Evolutionary conservation across 371 early-diverging fungal genomes (phyloP), one percentile per base, ranked within the genome.

Genomic region (Dinochytrium kinnereticum): DNA sequence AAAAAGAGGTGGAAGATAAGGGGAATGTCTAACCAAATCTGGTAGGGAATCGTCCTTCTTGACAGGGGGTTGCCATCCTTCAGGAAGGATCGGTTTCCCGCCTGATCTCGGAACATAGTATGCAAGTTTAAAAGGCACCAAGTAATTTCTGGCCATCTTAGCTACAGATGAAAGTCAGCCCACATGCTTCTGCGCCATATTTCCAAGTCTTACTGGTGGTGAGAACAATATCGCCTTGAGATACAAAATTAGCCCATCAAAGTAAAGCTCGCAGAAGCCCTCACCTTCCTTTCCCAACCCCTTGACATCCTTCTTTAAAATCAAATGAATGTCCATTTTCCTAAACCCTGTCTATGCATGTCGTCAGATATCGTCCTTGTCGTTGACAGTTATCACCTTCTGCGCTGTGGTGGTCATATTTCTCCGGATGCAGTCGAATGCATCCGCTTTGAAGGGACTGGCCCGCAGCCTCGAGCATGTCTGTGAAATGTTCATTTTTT

Each of bases 51-150:
- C 76, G 15, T 79, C 74, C 49, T 77, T 77, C 10, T 66, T 69
- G 19, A 79, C 66, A 50, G 73, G 77, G 10, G 79, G 81, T 44
- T 70, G 70, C 85, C 85, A 85, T 26, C 75, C 79, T 33, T 76
- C 76, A 1, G 85, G 85, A 7, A 85, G 75, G 37, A 85, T 73
- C 1, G 85, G 76, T 68, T 76, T 76, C 13, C 77, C 78, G 38
- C 59, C 69, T 50, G 74, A 37, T 57, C 81, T 30, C 15, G 85
- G 85, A 10, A 80, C 80, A 61, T 82, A 83, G 73, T 85, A 83
- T 34, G 81, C 85, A 17, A 83, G 70, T 37, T 80, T 76, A 72
- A 83, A 78, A 15, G 85, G 85, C 15, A 85, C 72, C 26, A 85
- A 70, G 68, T 80, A 83, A 73, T 85, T 83, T 26, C 85, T 78